These are phyloP conservation scores for Cenchrus fungigraminus DNA, from an alignment of 176 grass and related monocot genomes.

Conservation along the genomic window DNA sequence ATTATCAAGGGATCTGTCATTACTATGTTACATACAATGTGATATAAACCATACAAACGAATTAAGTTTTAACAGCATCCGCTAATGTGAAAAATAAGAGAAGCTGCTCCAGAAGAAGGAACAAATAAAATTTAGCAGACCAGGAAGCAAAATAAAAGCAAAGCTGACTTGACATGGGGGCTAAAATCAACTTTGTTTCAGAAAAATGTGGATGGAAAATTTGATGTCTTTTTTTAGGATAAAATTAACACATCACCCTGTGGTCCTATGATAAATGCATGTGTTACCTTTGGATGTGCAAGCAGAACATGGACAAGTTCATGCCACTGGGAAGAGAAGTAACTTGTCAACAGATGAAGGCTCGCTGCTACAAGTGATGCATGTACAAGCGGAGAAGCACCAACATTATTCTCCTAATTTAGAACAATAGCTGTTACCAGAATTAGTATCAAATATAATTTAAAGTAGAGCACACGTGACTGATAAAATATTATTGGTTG, in stretches of 20 bases:
- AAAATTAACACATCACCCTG: neutral
- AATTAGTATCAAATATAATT: conserved; percentile 49
- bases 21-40: neutral
- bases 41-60: conserved; percentile 12
- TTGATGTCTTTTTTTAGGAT: neutral
- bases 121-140: neutral
- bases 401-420: conserved; percentile 69
- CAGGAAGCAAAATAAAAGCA: conserved; percentile 7
- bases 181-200: neutral
- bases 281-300: conserved; percentile 87
- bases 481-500: conserved; percentile 34
- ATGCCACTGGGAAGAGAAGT: conserved; percentile 84
- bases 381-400: conserved; percentile 67
- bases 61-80: neutral
- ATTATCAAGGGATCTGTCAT: neutral
- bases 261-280: conserved; percentile 15
- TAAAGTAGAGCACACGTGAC: conserved; percentile 8
- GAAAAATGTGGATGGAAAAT: neutral
- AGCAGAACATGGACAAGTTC: conserved; percentile 96
- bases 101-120: neutral
- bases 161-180: neutral
- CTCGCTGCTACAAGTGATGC: conserved; percentile 73
- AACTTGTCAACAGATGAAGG: conserved; percentile 85
- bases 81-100: conserved; percentile 1
- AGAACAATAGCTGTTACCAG: conserved; percentile 46